Evolutionary conservation across 2,329 filamentous ascomycete species (phyloP).

Genomic region (Fusarium sp.): DNA sequence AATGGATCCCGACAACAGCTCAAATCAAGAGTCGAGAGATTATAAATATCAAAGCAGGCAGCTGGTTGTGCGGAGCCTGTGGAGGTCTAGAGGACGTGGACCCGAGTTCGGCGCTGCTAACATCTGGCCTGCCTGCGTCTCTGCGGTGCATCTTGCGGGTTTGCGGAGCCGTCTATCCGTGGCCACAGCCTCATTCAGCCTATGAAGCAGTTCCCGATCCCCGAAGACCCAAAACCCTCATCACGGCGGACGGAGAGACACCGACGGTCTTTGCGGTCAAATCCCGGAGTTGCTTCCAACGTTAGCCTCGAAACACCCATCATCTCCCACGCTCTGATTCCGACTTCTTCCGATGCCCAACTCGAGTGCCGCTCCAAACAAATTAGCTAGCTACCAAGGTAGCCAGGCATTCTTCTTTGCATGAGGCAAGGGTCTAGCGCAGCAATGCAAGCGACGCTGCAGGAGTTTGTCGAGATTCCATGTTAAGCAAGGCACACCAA

Average conservation of each 20-base stretch:
- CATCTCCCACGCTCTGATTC: constrained; percentile 34
- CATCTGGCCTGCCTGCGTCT: constrained; percentile 16
- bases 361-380: constrained; percentile 27
- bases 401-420: constrained; percentile 22
- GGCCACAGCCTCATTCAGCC: constrained; percentile 23
- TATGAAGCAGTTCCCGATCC: constrained; percentile 38
- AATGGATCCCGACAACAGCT: constrained; percentile 37
- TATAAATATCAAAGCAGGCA: constrained; percentile 51
- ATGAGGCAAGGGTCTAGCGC: constrained; percentile 42
- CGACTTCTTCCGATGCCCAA: constrained; percentile 42
- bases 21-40: constrained; percentile 48
- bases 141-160: constrained; percentile 27
- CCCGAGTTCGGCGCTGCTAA: constrained; percentile 46
- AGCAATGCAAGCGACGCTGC: constrained; percentile 41
- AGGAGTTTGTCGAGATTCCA: constrained; percentile 36
- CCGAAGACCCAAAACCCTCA: constrained; percentile 32
- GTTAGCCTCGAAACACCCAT: constrained; percentile 25
- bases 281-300: constrained; percentile 27
- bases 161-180: constrained; percentile 42
- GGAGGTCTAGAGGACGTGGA: constrained; percentile 37
- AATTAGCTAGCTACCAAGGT: constrained; percentile 23
- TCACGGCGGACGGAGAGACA: constrained; percentile 22
- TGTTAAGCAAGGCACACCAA: constrained; percentile 19
- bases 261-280: constrained; percentile 35
- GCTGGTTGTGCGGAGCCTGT: constrained; percentile 45